phyloP scores from a whole-genome alignment of 805 yeast genomes.

The Wickerhamomyces xylosicus region DNA sequence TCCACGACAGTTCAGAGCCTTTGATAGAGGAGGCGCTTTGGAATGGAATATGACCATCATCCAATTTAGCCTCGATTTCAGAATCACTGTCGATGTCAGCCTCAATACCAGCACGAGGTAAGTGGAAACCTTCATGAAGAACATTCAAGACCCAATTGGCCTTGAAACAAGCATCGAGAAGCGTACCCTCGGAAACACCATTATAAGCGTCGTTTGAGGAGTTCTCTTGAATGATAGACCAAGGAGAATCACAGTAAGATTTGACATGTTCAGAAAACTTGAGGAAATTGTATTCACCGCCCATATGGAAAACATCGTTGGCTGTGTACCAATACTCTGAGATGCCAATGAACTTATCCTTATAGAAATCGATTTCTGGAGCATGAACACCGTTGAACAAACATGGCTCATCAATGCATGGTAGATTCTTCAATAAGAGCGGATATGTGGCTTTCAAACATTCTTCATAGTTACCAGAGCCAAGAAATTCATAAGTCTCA shows the following conservation, averaged over 20 bases:
- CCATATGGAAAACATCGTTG: constrained; percentile 78
- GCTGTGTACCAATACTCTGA: constrained; percentile 98
- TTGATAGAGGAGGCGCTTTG: constrained; percentile 73
- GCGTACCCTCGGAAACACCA: constrained; percentile 40
- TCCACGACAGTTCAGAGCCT: constrained; percentile 91
- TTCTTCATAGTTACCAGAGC: constrained; percentile 69
- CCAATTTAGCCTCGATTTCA: constrained; percentile 12
- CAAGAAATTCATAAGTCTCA: constrained; percentile 41
- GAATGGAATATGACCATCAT: constrained; percentile 44
- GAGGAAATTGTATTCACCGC: constrained; percentile 78
- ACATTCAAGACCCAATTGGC: constrained; percentile 90
- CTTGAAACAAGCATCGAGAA: constrained; percentile 81
- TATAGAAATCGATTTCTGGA: constrained; percentile 71
- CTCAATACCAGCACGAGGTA: constrained; percentile 64
- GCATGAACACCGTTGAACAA: constrained; percentile 93
- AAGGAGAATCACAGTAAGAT: constrained; percentile 66
- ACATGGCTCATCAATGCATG: constrained; percentile 85
- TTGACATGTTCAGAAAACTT: constrained; percentile 56
- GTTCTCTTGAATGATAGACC: constrained; percentile 47
- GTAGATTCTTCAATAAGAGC: constrained; percentile 61
- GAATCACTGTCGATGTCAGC: constrained; percentile 18
- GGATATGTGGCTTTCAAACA: constrained; percentile 73
- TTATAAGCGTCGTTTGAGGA: constrained; percentile 47
- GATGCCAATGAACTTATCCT: constrained; percentile 82
- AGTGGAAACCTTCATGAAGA: constrained; percentile 83